Evolutionary conservation across 1,139 yeast species (phyloP), one percentile per base, ranked within the genome.

Genomic region (Candida pseudoviswanathii): DNA sequence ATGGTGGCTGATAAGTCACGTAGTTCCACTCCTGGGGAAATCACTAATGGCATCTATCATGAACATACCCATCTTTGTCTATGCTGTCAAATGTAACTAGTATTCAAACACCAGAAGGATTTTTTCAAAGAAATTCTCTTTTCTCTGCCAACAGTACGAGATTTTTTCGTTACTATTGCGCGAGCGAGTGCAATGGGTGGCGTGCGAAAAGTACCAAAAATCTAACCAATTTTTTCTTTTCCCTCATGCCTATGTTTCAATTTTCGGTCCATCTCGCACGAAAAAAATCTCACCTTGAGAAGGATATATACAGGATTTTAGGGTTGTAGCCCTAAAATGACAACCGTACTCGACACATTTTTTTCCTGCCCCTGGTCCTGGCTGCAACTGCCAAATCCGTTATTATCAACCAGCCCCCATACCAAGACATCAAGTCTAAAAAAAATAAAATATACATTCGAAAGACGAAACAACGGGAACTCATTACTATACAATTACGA

Each of bases 61-160:
- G 33, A 31, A 46, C 48, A 46, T 46, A 46, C 48, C 48, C 48
- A 46, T 46, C 48, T 46, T 37, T 46, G 48, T 45, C 48, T 45
- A 45, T 46, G 40, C 33, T 37, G 24, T 43, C 45, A 36, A 43
- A 36, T 16, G 45, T 43, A 33, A 43, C 45, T 43, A 43, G 40
- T 43, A 37, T n/a, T 37, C 29, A 24, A 29, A 27, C 33, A 16
- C 26, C 26, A 21, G 21, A 33, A 34, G 39, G 40, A 40, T 45
- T 45, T 45, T 37, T 33, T 38, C 33, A 45, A 27, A 33, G 36
- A 38, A 45, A 34, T n/a, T 44, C 43, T 44, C 37, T 38, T 37
- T 31, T 45, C 40, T 33, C 22, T n/a, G 6, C 22, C 7, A 9
- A 29, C 33, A 31, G 26, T 11, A 32, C 3, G 4, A 16, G 46